Evolutionary conservation across 2,329 filamentous ascomycete species (phyloP), one percentile per base, ranked within the genome.

Genomic region (Penicillium sp.): DNA sequence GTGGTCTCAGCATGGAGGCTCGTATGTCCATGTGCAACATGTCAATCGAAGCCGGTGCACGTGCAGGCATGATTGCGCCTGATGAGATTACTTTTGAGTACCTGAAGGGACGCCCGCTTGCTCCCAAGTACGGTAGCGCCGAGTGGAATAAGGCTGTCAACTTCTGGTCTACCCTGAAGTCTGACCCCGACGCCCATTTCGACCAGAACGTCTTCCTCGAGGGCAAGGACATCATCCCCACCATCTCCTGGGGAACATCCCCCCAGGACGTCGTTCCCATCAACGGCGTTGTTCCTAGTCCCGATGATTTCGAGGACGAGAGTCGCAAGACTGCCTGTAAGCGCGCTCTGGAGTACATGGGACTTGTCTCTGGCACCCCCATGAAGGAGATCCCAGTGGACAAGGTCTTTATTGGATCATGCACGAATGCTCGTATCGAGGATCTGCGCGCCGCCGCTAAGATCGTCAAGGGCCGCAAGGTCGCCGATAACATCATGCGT

Each of bases 11-110:
- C 75, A 96, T 99, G 84, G 94, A 97, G 76, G 94, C 93, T 36
- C 86, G 94, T 62, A 97, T 99, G 94, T 97, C 92, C 58, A 96
- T 99, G 72, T 97, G 94, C 80, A 99, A 99, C 80, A 97, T 97
- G 94, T 91, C 92, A 12, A 97, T 97, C 63, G 94, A 99, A 80
- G 94, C 83, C 62, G 94, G 94, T 75, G 94, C 94, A 41, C 84
- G 94, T 76, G 93, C 93, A 54, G 94, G 94, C 61, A 96, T 99
- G 91, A 87, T 99, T 53, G 94, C 94, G 8, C 94, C 94, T 4
- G 94, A 99, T 68, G 88, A 97, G 68, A 89, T 80, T 52, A 97
- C 94, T 23, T 96, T 96, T 64, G 90, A 96, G 61, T 99, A 97
- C 71, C 88, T 99, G 66, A 94, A 94, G 80, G 90, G 88, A 64